Evolutionary conservation across 257 asterid genomes (phyloP).

Genomic region (Fraxinus quadrangulata): DNA sequence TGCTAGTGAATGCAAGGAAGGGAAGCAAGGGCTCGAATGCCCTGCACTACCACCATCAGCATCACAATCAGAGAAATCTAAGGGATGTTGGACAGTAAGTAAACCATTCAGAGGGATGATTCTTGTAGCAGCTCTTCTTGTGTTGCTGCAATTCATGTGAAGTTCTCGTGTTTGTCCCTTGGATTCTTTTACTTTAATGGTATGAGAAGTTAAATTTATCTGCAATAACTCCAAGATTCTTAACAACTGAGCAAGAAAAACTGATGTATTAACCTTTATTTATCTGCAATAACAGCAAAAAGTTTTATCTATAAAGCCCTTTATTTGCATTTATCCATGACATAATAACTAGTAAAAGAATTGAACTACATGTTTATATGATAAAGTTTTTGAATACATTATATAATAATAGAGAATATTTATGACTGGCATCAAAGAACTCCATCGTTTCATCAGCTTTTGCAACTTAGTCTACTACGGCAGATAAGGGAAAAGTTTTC

Average conservation of each 20-base stretch:
- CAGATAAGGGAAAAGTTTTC: slow-evolving; percentile 19
- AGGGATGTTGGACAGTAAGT: slow-evolving; percentile 8
- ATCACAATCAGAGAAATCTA: not conserved
- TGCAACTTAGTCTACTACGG: not conserved
- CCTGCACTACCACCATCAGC: slow-evolving; percentile 35
- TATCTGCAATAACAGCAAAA: not conserved
- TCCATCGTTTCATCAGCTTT: not conserved
- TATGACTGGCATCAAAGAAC: not conserved
- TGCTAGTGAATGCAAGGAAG: slow-evolving; percentile 43
- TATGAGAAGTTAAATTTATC: not conserved
- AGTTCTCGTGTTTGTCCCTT: no score
- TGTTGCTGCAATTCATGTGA: slow-evolving; percentile 12
- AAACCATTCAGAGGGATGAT: slow-evolving; percentile 5
- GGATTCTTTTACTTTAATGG: no score
- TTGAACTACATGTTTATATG: not conserved
- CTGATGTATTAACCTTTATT: not conserved
- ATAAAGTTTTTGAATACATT: not conserved
- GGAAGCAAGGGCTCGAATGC: slow-evolving; percentile 40
- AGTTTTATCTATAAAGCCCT: not conserved
- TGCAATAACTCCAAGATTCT: no score
- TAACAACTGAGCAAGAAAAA: not conserved
- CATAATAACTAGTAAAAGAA: not conserved
- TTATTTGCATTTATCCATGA: not conserved
- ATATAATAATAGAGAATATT: not conserved
- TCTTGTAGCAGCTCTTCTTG: slow-evolving; percentile 13